These are phyloP conservation scores for Chrysoporthe puriensis DNA, from an alignment of 2,329 filamentous ascomycete species.

Conservation along the genomic window DNA sequence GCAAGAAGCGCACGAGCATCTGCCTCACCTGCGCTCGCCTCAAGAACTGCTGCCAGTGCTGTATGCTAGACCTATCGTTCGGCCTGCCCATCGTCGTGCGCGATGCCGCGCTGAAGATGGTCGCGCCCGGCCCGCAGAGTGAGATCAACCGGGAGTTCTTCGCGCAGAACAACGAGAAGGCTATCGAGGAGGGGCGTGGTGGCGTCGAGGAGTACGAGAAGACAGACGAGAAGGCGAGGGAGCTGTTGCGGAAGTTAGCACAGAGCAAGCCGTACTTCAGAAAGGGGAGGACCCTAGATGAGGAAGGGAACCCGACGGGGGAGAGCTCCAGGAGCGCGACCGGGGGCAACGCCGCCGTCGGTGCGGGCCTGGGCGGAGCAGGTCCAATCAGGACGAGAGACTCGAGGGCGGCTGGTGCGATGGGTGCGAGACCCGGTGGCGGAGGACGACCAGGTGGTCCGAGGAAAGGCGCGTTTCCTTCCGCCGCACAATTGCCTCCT, in stretches of 20 bases:
- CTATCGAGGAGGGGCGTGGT: slow-evolving; percentile 88
- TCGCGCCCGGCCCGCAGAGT: slow-evolving; percentile 88
- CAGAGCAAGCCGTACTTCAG: slow-evolving; percentile 95
- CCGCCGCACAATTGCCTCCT: slow-evolving; percentile 74
- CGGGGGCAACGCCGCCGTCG: slow-evolving; percentile 53
- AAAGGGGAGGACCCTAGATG: slow-evolving; percentile 77
- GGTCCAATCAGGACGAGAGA: slow-evolving; percentile 81
- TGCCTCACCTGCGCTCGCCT: slow-evolving; percentile 95
- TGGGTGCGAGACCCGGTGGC: slow-evolving; percentile 48
- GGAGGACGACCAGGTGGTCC: slow-evolving; percentile 45
- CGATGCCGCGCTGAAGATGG: slow-evolving; percentile 97
- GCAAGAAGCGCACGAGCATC: slow-evolving; percentile 92
- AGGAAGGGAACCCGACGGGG: slow-evolving; percentile 48
- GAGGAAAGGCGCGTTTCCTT: slow-evolving; percentile 65
- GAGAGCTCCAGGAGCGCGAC: slow-evolving; percentile 43
- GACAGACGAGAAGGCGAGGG: slow-evolving; percentile 94
- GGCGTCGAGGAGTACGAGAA: slow-evolving; percentile 92
- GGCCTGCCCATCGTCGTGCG: slow-evolving; percentile 92
- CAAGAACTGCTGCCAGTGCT: slow-evolving; percentile 99
- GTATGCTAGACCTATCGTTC: slow-evolving; percentile 97
- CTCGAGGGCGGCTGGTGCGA: slow-evolving; percentile 54
- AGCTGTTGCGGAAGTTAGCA: slow-evolving; percentile 81
- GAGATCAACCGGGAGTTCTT: slow-evolving; percentile 97
- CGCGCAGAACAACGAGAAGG: slow-evolving; percentile 94
- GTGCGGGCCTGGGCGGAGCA: slow-evolving; percentile 63